A percentile compares a stretch with the other conserved stretches of the same genome.
Conservation (phyloP, 2,329 filamentous ascomycete species). For the Talaromyces sp. region DNA sequence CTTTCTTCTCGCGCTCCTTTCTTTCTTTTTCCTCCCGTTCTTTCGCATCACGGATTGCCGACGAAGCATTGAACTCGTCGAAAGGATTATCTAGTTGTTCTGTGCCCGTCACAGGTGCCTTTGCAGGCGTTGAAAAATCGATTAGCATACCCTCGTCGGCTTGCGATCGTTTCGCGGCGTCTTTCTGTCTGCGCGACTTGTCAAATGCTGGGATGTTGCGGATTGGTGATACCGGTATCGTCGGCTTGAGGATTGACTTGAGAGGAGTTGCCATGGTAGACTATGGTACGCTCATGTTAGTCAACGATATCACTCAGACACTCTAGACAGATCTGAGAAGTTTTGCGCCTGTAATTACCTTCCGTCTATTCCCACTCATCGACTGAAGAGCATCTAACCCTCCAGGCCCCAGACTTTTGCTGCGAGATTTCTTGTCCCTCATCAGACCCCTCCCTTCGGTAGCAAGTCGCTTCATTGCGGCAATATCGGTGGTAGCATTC, state of each 20-base stretch:
- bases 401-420: constrained; percentile 93
- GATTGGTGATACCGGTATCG: constrained; percentile 62
- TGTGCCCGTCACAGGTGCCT: constrained; percentile 30
- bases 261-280: constrained; percentile 42
- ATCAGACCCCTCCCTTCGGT: constrained; percentile 36
- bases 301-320: not conserved
- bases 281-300: constrained; percentile 31
- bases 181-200: constrained; percentile 42
- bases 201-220: constrained; percentile 61
- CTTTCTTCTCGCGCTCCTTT: constrained; percentile 55
- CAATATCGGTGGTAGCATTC: constrained; percentile 68
- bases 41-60: constrained; percentile 48
- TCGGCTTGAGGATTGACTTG: constrained; percentile 77
- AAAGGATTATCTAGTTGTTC: constrained; percentile 49
- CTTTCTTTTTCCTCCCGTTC: constrained; percentile 66
- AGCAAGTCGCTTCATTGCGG: constrained; percentile 38
- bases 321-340: not conserved
- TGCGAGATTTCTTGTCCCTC: constrained; percentile 67
- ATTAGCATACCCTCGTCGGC: constrained; percentile 37
- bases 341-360: constrained; percentile 56
- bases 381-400: constrained; percentile 78
- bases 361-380: constrained; percentile 70
- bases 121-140: constrained; percentile 42
- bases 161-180: constrained; percentile 23
- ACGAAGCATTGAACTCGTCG: constrained; percentile 40